These are phyloP conservation scores for Agrocybe pediades DNA, from an alignment of 768 basidiomycete genomes.

Conservation along the genomic window DNA sequence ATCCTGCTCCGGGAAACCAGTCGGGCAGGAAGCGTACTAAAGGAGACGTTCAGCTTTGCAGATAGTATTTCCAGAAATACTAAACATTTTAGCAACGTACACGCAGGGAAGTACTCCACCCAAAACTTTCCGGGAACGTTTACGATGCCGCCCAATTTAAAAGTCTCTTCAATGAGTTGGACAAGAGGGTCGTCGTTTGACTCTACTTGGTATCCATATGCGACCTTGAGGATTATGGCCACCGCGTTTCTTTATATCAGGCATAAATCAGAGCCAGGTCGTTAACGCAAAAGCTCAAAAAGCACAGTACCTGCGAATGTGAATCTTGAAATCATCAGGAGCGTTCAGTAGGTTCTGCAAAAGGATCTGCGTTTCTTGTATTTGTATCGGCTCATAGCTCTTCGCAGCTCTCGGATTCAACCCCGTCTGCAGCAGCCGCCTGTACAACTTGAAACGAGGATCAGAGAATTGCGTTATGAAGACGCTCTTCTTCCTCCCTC, in stretches of 20 bases:
- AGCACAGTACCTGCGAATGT: conserved; percentile 30
- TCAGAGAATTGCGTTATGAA: conserved; percentile 31
- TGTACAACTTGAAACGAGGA: conserved; percentile 35
- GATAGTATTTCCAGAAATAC: neutral
- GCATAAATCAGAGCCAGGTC: neutral
- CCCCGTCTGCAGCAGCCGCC: conserved; percentile 37
- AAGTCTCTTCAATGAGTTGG: conserved; percentile 29
- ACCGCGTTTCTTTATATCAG: conserved; percentile 29
- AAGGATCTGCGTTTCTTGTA: conserved; percentile 28
- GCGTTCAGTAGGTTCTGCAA: conserved; percentile 27
- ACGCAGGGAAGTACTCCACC: conserved; percentile 40
- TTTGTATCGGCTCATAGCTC: conserved; percentile 31
- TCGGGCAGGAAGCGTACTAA: conserved; percentile 39
- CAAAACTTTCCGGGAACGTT: conserved; percentile 34
- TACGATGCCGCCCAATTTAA: conserved; percentile 23
- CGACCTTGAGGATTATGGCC: conserved; percentile 35
- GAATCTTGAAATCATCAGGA: conserved; percentile 28
- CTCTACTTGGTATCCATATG: conserved; percentile 41
- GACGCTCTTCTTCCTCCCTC: conserved; percentile 27
- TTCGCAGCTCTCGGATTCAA: conserved; percentile 35
- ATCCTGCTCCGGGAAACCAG: conserved; percentile 46
- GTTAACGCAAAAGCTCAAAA: too few relatives aligned
- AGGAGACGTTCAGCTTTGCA: neutral
- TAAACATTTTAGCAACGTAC: conserved; percentile 28
- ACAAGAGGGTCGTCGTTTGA: conserved; percentile 36